Evolutionary conservation across 2,329 filamentous ascomycete genomes (phyloP), one percentile per base, ranked within the genome.

Genomic region (Calonectria fujianensis): DNA sequence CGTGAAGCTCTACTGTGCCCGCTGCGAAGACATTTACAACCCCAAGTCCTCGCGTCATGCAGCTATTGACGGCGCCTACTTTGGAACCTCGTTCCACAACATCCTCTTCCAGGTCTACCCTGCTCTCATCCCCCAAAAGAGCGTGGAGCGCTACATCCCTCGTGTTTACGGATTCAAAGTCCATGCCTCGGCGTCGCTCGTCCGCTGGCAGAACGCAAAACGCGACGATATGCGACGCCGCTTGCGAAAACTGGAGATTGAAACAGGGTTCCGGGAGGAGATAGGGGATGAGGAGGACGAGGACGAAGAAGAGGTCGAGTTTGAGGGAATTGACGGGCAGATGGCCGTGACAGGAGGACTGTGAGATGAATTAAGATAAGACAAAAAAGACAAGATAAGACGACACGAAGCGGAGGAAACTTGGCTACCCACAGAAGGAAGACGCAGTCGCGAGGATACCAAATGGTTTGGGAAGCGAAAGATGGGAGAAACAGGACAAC

Each of bases 61-160:
- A 66, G 91, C 94, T 74, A 98, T 99, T 82, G 97, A 99, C 84
- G 97, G 97, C 77, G 97, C 97, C 78, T 99, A 98, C 90, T 99
- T 99, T 80, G 97, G 97, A 80, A 96, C 96, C 63, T 98, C 95
- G 3, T 99, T 99, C 89, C 96, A 98, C 90, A 98, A 98, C 87
- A 98, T 99, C 86, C 92, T 99, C 76, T 98, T 99, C 89, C 97
- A 99, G 85, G 97, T 99, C 70, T 98, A 98, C 84, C 96, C 97
- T 8, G 93, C 94, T 31, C 90, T 99, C 80, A 92, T 97, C 67
- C 97, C 97, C 4, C 89, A 92, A 79, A 99, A 98, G 90, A 95
- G 92, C 80, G 89, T 93, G 76, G 93, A 95, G 77, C 92, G 97
- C 79, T 98, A 98, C 86, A 91, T 96, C 72, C 97, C 97, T 31